phyloP scores from a whole-genome alignment of 2,329 filamentous ascomycete genomes.

The Dactylonectria macrodidyma region DNA sequence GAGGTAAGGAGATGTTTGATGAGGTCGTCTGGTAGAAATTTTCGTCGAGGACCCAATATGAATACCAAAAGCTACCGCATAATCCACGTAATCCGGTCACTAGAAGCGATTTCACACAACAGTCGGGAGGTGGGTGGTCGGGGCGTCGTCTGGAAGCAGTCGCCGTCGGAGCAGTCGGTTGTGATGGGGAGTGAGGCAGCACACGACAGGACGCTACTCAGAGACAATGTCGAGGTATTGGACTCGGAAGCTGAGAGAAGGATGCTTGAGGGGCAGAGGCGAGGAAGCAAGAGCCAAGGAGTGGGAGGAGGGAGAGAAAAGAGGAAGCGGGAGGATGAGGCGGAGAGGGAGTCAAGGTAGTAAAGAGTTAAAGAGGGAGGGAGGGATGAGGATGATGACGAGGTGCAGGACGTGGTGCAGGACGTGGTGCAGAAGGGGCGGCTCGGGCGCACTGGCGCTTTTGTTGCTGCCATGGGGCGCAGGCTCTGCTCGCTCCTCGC shows the following conservation, averaged over 20 bases:
- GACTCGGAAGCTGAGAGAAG: conserved; percentile 35
- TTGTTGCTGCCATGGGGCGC: conserved; percentile 25
- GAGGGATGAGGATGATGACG: conserved; percentile 49
- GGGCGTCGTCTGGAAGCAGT: conserved; percentile 43
- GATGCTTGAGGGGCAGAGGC: conserved; percentile 39
- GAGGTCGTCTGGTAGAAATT: conserved; percentile 36
- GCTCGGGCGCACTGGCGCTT: conserved; percentile 29
- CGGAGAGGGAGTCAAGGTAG: conserved; percentile 44
- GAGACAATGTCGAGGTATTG: conserved; percentile 32
- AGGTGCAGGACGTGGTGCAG: conserved; percentile 49
- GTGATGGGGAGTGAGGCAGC: conserved; percentile 32
- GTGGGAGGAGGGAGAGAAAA: conserved; percentile 31
- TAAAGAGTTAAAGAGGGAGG: conserved; percentile 42
- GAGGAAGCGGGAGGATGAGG: conserved; percentile 38
- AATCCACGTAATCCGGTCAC: conserved; percentile 48
- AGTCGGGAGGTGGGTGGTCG: conserved; percentile 34
- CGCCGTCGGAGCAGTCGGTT: conserved; percentile 35
- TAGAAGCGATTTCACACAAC: conserved; percentile 37
- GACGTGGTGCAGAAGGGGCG: conserved; percentile 42
- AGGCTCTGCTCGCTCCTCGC: conserved; percentile 13
- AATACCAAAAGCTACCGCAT: conserved; percentile 56
- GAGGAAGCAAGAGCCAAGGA: conserved; percentile 35
- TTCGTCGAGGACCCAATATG: conserved; percentile 47
- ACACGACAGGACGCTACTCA: conserved; percentile 48
- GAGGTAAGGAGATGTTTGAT: conserved; percentile 26